A percentile compares a stretch with the other conserved stretches of the same genome.
phyloP scores from a whole-genome alignment of 352 stramenopile species.

The Globisporangium spinosum region DNA sequence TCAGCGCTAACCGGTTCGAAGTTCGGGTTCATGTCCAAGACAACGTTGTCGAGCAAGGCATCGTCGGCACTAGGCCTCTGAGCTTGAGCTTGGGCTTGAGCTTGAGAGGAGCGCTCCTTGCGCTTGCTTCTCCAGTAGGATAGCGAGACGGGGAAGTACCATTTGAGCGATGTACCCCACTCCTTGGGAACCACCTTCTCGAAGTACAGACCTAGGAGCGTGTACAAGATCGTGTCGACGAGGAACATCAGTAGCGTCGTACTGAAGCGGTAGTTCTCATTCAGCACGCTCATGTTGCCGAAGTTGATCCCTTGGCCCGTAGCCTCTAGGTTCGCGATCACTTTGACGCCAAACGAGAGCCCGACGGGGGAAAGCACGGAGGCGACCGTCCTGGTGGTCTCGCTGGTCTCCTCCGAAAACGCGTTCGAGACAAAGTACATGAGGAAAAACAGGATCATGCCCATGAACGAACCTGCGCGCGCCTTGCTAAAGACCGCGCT shows the following conservation, averaged over 20 bases:
- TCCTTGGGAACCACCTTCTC: not conserved
- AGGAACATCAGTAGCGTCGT: not conserved
- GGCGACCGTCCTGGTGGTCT: not conserved
- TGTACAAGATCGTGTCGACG: not conserved
- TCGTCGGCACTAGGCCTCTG: not conserved
- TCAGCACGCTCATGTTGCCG: not conserved
- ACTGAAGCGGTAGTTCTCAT: not conserved
- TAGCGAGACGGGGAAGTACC: not conserved
- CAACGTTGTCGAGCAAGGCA: not conserved
- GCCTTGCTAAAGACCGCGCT: not conserved
- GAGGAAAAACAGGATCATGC: not conserved
- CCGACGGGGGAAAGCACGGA: not conserved
- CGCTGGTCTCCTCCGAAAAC: not conserved
- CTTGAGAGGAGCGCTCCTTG: not conserved
- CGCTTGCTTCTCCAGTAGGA: not conserved
- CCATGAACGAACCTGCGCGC: not conserved
- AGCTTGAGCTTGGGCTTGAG: not conserved
- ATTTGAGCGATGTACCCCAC: not conserved
- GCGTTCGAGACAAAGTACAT: not conserved
- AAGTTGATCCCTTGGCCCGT: not conserved
- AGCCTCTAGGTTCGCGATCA: not conserved
- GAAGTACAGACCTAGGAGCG: not conserved
- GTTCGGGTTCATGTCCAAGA: not conserved
- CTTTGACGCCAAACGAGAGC: not conserved
- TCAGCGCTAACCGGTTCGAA: not conserved